Evolutionary conservation across 139 green algal species (phyloP), one percentile per base, ranked within the genome.

Genomic region (Asterochloris erici): DNA sequence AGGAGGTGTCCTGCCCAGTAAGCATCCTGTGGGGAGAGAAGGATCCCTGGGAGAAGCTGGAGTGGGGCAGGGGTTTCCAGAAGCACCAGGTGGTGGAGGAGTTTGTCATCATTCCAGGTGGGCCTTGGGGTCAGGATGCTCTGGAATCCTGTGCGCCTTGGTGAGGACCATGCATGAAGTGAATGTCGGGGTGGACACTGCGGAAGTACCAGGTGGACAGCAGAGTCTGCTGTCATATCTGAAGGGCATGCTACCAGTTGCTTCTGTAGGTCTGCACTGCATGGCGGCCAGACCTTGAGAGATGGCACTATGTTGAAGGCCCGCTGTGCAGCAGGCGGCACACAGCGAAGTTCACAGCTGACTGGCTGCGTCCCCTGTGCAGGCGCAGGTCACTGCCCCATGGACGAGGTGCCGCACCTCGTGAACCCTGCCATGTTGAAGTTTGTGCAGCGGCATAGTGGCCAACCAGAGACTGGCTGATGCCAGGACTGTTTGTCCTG

Each of bases 31-130:
- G 83, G 83, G 83, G 83, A 69, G 29, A 71, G 79, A 85, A 89
- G 27, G 96, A 99, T 82, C 95, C 96, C 16, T 98, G 95, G 95
- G 94, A 98, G 86, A 87, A 94, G 81, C 68, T 97, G 16, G 83
- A 92, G 70, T 87, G 91, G 88, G 96, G 95, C 0, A 85, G 90
- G 1, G 77, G 86, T 66, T 92, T 96, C 78, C 85, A 84, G 6
- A 70, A 84, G 26, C 88, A 92, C 63, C 82, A 87, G 4, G 83
- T 78, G 15, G 92, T 97, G 0, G 86, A 94, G 64, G 92, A 98
- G 82, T 99, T 98, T 84, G 86, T 98, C 0, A 78, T 84, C 23
- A 86, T 99, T 64, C 90, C 93, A 15, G 89, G 74, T 89, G 79
- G 47, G 77, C 23, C 47, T 27, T 75, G 24, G 10, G 70, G 74